Percentiles rank a stretch among this genome's conserved stretches.
Evolutionary conservation across 768 basidiomycete species (phyloP).

Genomic region (Mycena vulgaris): DNA sequence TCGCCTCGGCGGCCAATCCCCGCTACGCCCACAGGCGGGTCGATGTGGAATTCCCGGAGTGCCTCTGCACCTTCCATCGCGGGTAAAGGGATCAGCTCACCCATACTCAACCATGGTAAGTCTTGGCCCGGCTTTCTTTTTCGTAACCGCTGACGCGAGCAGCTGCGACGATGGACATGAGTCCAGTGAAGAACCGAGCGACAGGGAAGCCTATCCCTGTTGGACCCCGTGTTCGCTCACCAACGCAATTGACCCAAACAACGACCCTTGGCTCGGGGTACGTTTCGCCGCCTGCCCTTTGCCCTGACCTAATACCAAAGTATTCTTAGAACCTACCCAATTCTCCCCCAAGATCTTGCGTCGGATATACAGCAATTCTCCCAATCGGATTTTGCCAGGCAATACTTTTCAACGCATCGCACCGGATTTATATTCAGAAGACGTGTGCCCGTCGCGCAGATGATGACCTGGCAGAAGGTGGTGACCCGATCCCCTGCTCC

Average conservation of each 20-base stretch:
- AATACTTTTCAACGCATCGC: constrained; percentile 93
- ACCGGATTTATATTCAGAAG: constrained; percentile 90
- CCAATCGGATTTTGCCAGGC: constrained; percentile 86
- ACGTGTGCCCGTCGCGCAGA: constrained; percentile 84
- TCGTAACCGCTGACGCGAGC: constrained; percentile 31
- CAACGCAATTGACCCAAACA: constrained; percentile 47
- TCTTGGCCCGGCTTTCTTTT: constrained; percentile 23
- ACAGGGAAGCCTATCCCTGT: constrained; percentile 76
- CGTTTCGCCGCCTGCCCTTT: constrained; percentile 43
- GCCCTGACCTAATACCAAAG: constrained; percentile 34
- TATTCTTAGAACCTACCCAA: constrained; percentile 74
- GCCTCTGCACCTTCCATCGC: constrained; percentile 61
- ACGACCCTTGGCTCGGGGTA: constrained; percentile 78
- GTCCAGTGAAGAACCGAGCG: constrained; percentile 78
- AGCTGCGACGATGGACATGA: constrained; percentile 83
- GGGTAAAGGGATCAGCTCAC: constrained; percentile 78
- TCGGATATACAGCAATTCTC: constrained; percentile 91
- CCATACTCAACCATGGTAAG: constrained; percentile 80
- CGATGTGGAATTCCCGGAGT: constrained; percentile 52
- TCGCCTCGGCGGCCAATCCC: constrained; percentile 64
- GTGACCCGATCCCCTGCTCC: constrained; percentile 18
- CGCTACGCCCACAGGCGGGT: constrained; percentile 51
- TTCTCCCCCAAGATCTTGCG: constrained; percentile 84
- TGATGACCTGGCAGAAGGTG: constrained; percentile 95
- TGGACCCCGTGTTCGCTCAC: constrained; percentile 52